Conservation (phyloP, 2,329 filamentous ascomycete species). For the Teratosphaeria nubilosa region DNA sequence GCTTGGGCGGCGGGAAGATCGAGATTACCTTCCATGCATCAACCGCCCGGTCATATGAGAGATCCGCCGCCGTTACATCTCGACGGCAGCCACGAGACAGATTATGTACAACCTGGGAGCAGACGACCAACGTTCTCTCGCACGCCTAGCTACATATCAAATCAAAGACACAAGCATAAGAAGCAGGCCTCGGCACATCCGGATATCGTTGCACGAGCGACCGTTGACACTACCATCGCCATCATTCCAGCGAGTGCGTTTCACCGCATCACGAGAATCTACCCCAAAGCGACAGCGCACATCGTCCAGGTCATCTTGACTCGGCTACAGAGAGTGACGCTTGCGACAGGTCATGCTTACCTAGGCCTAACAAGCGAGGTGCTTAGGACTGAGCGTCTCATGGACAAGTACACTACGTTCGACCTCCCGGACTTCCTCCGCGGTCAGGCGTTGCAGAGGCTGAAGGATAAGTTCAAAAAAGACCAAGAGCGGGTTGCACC, state of each 20-base stretch:
- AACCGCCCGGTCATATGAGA: constrained; percentile 11
- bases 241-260: constrained; percentile 97
- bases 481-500: constrained; percentile 73
- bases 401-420: constrained; percentile 85
- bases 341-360: constrained; percentile 90
- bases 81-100: constrained; percentile 18
- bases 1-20: constrained; percentile 3
- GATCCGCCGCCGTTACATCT: constrained; percentile 22
- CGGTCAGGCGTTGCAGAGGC: constrained; percentile 66
- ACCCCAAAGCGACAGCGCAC: constrained; percentile 91
- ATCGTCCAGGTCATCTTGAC: constrained; percentile 97
- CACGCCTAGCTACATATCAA: constrained; percentile 5
- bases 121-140: constrained; percentile 17
- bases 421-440: constrained; percentile 85
- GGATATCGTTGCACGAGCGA: constrained; percentile 92
- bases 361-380: constrained; percentile 87
- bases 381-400: constrained; percentile 80
- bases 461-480: constrained; percentile 78
- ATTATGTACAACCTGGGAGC: constrained; percentile 11
- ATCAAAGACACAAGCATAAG: constrained; percentile 16
- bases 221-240: constrained; percentile 92
- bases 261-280: constrained; percentile 79
- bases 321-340: constrained; percentile 83
- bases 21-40: constrained; percentile 18
- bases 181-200: constrained; percentile 73